Conservation (phyloP, 139 green algal genomes). For the Haematococcus sp. region DNA sequence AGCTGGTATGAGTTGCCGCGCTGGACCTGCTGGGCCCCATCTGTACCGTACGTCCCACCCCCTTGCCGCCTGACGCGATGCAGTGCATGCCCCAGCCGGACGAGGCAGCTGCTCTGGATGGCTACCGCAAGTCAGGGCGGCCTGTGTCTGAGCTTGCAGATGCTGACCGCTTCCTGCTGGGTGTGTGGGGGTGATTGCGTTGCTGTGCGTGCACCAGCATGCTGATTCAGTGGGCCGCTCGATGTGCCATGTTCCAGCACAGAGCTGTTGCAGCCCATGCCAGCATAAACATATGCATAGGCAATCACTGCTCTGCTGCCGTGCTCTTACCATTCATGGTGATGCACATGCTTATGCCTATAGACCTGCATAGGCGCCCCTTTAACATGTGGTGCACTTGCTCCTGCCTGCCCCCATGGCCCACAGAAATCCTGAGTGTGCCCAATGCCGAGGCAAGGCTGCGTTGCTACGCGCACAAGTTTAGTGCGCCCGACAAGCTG, state of each 20-base stretch:
- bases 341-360: too few relatives aligned
- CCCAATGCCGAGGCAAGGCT: conserved; percentile 30
- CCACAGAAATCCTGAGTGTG: conserved; percentile 32
- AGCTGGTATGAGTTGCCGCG: not conserved
- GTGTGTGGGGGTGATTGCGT: not conserved
- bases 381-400: too few relatives aligned
- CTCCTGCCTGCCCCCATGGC: not conserved
- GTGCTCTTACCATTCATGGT: too few relatives aligned
- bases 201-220: too few relatives aligned
- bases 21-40: not conserved
- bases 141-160: conserved; percentile 16
- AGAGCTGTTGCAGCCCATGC: too few relatives aligned
- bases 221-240: too few relatives aligned
- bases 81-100: conserved; percentile 41
- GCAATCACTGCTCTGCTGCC: too few relatives aligned
- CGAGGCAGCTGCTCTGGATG: conserved; percentile 30
- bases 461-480: conserved; percentile 36
- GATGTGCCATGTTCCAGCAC: too few relatives aligned
- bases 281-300: too few relatives aligned
- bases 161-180: conserved; percentile 16
- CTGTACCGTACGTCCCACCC: not conserved
- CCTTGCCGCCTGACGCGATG: too few relatives aligned
- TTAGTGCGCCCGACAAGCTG: conserved; percentile 36
- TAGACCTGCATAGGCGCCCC: too few relatives aligned
- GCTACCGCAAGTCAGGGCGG: conserved; percentile 17